A percentile compares a stretch with the other conserved stretches of the same genome.
These are phyloP conservation scores for Zoysia matrella DNA, from an alignment of 202 grass and related monocot species.

Conservation along the genomic window DNA sequence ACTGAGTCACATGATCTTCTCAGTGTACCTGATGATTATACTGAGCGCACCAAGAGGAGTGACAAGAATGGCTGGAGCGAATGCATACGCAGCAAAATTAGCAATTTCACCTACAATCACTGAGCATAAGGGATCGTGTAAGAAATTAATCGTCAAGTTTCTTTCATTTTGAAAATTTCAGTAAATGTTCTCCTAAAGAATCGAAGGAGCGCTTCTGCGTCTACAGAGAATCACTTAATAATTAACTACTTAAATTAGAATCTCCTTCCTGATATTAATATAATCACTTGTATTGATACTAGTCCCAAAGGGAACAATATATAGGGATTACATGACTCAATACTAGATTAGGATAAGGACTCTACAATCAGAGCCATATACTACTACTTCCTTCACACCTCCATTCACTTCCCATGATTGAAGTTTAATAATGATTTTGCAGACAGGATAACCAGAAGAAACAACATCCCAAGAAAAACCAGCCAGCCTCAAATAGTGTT, in stretches of 20 bases:
- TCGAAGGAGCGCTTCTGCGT: constrained; percentile 8
- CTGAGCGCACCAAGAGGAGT: constrained; percentile 97
- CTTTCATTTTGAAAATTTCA: constrained; percentile 22
- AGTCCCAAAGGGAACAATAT: too few species aligned
- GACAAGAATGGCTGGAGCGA: constrained; percentile 95
- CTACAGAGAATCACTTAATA: not conserved
- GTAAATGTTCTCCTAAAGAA: constrained; percentile 28
- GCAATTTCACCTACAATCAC: constrained; percentile 96
- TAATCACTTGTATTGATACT: too few species aligned
- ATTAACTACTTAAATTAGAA: constrained; percentile 12
- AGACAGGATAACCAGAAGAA: not conserved
- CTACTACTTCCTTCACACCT: not conserved
- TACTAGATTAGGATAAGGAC: too few species aligned
- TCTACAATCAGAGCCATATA: too few species aligned
- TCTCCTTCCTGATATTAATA: not conserved
- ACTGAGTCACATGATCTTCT: constrained; percentile 24
- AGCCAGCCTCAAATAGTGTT: constrained; percentile 1
- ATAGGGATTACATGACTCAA: too few species aligned
- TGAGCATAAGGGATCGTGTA: constrained; percentile 44
- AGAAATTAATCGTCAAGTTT: constrained; percentile 40
- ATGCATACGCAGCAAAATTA: constrained; percentile 98
- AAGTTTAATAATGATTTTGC: not conserved
- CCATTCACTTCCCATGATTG: constrained; percentile 15
- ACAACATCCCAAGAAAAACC: not conserved
- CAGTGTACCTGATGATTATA: constrained; percentile 90